These are phyloP conservation scores for Paramecium bursaria DNA, from an alignment of 73 alveolate genomes.

Conservation along the genomic window DNA sequence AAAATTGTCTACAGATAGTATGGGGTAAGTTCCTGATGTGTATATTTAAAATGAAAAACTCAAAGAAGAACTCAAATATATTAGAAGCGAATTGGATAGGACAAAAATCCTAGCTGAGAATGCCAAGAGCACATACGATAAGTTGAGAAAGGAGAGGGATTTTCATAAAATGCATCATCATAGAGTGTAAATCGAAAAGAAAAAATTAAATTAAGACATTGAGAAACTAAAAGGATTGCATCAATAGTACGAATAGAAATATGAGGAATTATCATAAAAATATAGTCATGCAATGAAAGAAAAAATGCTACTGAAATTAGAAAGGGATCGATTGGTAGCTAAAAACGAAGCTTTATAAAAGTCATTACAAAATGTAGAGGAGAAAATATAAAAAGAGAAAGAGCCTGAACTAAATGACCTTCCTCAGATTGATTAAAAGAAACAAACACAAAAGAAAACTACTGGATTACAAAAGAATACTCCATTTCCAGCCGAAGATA, in stretches of 20 bases:
- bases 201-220: conserved; percentile 88
- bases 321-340: conserved; percentile 97
- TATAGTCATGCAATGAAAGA: conserved; percentile 98
- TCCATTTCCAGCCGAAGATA: conserved; percentile 73
- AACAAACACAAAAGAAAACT: conserved; percentile 74
- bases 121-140: conserved; percentile 96
- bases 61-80: conserved; percentile 88
- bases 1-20: conserved; percentile 91
- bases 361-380: conserved; percentile 81
- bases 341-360: conserved; percentile 90
- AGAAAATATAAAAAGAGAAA: conserved; percentile 80
- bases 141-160: conserved; percentile 98
- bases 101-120: conserved; percentile 90
- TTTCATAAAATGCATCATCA: conserved; percentile 98
- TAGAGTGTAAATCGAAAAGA: conserved; percentile 96
- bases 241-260: conserved; percentile 94
- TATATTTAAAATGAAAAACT: conserved; percentile 95
- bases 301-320: conserved; percentile 97
- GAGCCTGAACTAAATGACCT: conserved; percentile 75
- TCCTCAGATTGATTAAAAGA: conserved; percentile 77
- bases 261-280: conserved; percentile 93
- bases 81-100: conserved; percentile 92
- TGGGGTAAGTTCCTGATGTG: conserved; percentile 98
- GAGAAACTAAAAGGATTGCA: conserved; percentile 94
- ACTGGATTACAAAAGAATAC: conserved; percentile 80